Percentiles rank a stretch among this genome's conserved stretches.
Conservation (phyloP, 192 early-diverging fungal species). For the Coemansia umbellata region DNA sequence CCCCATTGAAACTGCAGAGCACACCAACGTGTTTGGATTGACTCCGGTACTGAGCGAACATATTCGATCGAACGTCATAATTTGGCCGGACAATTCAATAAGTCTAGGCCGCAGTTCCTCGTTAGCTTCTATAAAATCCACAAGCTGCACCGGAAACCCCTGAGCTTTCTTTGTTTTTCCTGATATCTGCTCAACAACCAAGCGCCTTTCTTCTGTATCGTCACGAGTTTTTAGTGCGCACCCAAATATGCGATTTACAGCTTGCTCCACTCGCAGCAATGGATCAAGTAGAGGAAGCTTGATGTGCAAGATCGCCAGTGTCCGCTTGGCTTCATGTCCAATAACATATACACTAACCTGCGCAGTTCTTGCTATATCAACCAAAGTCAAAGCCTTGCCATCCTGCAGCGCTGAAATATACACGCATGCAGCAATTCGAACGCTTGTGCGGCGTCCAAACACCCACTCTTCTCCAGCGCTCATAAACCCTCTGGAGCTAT, state of each 20-base stretch:
- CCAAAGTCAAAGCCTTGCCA: slow-evolving; percentile 2
- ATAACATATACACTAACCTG: slow-evolving; percentile 16
- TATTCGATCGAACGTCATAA: slow-evolving; percentile 11
- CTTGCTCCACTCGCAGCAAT: slow-evolving; percentile 14
- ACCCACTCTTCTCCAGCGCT: not conserved
- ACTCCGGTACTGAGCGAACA: slow-evolving; percentile 10
- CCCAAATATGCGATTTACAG: slow-evolving; percentile 23
- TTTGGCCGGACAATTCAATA: slow-evolving; percentile 4
- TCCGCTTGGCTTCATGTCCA: slow-evolving; percentile 8
- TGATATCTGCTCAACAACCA: not conserved
- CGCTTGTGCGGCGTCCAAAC: slow-evolving; percentile 7
- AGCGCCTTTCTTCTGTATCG: not conserved
- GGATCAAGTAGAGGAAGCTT: slow-evolving; percentile 12
- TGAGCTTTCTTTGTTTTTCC: not conserved
- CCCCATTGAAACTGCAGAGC: slow-evolving; percentile 14
- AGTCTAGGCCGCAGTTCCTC: not conserved
- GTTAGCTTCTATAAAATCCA: slow-evolving; percentile 3
- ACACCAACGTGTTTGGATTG: slow-evolving; percentile 14
- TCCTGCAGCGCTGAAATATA: slow-evolving; percentile 29
- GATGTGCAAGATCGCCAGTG: slow-evolving; percentile 1
- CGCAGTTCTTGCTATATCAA: slow-evolving; percentile 9
- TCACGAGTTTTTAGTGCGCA: not conserved
- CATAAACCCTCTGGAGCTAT: not conserved
- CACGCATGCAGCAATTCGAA: slow-evolving; percentile 13
- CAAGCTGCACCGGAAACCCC: slow-evolving; percentile 1